Evolutionary conservation across 179 eudicot genomes (phyloP), one percentile per base, ranked within the genome.

Genomic region (Spergularia azorica): DNA sequence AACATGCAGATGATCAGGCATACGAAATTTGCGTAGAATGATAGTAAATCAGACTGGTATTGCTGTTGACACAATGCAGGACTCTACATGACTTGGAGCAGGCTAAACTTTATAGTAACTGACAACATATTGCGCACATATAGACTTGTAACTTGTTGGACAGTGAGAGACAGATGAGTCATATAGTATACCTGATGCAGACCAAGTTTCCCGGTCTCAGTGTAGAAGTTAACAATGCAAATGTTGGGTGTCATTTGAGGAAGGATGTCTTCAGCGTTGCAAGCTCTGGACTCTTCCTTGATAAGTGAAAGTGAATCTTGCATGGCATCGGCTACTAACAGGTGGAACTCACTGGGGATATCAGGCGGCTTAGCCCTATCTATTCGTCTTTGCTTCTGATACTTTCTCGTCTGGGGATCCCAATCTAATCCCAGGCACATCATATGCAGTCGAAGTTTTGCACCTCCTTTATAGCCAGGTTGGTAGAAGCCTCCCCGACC

Each of bases 351-450:
- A 16, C 5, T 14, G 14, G 98, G 97, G 62, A 93, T 86, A 15
- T 43, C 32, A 17, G 95, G 97, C 15, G 93, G 90, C 68, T 79
- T 82, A 41, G 92, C 76, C 32, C 79, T 80, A 83, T 93, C 98
- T 60, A 55, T 21, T 52, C n/a, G 83, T 48, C 97, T 86, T 41
- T 1, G 52, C 46, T 85, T 85, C 75, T 61, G 76, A 50, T 93
- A 93, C 71, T 7, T 67, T 20, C 89, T 79, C n/a, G 87, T 90
- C 79, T 86, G 83, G 67, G 97, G 97, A 70, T 93, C 92, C 98
- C 98, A 93, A 76, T 87, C 86, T 60, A 84, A 82, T 76, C 97
- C 97, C 39, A 93, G 90, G 71, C 96, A 91, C 97, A 93, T 90
- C 98, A 93, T 90, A 78, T 85, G 85, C 81, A 87, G 69, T 50